Conservation (phyloP, 768 basidiomycete genomes). For the Lactifluus rugatus region DNA sequence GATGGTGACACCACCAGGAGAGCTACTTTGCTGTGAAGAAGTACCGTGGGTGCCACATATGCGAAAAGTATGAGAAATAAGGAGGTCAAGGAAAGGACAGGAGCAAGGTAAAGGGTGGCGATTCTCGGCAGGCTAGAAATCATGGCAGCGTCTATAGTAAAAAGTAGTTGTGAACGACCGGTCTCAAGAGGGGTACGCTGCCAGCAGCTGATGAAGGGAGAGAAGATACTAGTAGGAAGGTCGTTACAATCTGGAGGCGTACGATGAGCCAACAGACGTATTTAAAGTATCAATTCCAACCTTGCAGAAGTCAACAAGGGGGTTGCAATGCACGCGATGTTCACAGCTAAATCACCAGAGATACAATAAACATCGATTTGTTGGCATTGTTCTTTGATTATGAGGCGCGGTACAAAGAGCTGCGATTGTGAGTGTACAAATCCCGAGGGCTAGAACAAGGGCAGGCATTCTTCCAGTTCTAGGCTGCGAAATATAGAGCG, state of each 20-base stretch:
- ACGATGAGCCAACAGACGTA: neutral
- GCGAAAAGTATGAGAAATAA: conserved; percentile 56
- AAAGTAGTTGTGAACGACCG: conserved; percentile 16
- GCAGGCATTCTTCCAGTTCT: neutral
- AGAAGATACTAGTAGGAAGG: neutral
- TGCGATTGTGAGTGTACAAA: neutral
- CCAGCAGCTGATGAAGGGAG: conserved; percentile 10
- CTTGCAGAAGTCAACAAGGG: neutral
- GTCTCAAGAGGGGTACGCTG: conserved; percentile 15
- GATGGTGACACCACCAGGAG: conserved; percentile 58
- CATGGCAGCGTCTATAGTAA: conserved; percentile 36
- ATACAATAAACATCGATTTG: neutral
- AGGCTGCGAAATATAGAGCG: neutral
- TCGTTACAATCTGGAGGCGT: neutral
- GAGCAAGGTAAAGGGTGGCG: conserved; percentile 57
- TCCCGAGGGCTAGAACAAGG: neutral
- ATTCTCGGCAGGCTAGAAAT: conserved; percentile 62
- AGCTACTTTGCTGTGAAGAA: conserved; percentile 53
- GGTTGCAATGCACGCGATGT: neutral
- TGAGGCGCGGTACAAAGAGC: neutral
- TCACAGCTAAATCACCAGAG: neutral
- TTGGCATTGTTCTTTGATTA: neutral
- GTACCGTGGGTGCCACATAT: conserved; percentile 53
- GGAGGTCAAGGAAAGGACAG: conserved; percentile 54
- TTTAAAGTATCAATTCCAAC: conserved; percentile 5